Evolutionary conservation across 176 grass and related monocot genomes (phyloP), one percentile per base, ranked within the genome.

Genomic region (Triticum dicoccoides): DNA sequence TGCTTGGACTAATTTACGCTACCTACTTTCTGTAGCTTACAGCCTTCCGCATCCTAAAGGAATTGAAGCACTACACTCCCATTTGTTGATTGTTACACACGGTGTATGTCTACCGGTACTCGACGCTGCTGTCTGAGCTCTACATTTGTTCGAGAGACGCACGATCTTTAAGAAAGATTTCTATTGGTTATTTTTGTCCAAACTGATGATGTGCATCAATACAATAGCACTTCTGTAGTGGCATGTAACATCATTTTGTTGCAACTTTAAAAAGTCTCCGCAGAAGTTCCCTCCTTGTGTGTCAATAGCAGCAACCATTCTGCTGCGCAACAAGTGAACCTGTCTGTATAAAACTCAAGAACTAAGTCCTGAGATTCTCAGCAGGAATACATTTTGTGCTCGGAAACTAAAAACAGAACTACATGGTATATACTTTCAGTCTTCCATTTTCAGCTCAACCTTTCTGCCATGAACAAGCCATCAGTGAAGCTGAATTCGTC

Each of bases 61-160:
- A 56, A 76, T 38, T 80, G 58, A 1, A 75, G 42, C 42, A 5
- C 70, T 37, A 44, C 24, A 47, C 21, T 64, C 23, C 10, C 52
- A 86, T 90, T 54, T 54, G 56, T 59, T 59, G 3, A 59, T 59
- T 86, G 84, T 65, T 83, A 78, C 29, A 37, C 29, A 78, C 41
- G 38, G 21, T 44, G 38, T 77, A 47, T 30, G 7, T 35, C 76
- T 45, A 42, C 51, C 12, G 25, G 83, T 62, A 71, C 18, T 4
- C 51, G 5, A n/a, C 73, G 79, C 83, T 86, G 78, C 13, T 47
- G 32, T 45, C 54, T 65, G 13, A 76, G 66, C 4, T 44, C 6
- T 44, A 71, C 59, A 35, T 63, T 73, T 80, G 8, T 62, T 77
- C 23, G 29, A 37, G 74, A 29, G 29, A 15, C 61, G 14, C 13